A percentile compares a stretch with the other conserved stretches of the same genome.
Evolutionary conservation across 257 asterid species (phyloP).

Genomic region (Perilla frutescens): DNA sequence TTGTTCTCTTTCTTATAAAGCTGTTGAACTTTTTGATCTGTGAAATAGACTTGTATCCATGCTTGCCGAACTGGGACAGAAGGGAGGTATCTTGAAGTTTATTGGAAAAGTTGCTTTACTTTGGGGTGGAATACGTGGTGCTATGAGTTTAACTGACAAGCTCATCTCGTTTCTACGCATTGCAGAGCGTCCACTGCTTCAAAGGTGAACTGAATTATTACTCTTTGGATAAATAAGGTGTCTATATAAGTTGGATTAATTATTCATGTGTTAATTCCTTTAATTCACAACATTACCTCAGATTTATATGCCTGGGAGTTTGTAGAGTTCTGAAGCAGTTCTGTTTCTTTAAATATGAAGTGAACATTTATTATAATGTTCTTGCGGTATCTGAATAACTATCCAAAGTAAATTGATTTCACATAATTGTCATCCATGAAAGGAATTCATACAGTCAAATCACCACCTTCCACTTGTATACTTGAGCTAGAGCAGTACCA

Average conservation of each 20-base stretch:
- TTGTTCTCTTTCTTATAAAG: constrained; percentile 31
- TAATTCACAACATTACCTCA: not conserved
- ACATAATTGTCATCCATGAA: constrained; percentile 19
- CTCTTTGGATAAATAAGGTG: constrained; percentile 20
- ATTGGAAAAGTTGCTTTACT: constrained; percentile 85
- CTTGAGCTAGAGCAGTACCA: not conserved
- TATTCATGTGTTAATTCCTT: constrained; percentile 17
- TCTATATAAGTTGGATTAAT: constrained; percentile 9
- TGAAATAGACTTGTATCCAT: constrained; percentile 75
- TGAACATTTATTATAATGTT: constrained; percentile 12
- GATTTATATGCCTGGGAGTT: not conserved
- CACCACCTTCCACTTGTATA: not conserved
- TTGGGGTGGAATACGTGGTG: constrained; percentile 99
- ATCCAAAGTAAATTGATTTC: constrained; percentile 10
- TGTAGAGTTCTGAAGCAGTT: constrained; percentile 18
- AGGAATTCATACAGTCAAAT: not conserved
- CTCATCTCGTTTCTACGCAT: constrained; percentile 81
- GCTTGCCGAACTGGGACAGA: constrained; percentile 93
- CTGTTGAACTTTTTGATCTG: constrained; percentile 40
- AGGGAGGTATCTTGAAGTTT: constrained; percentile 80
- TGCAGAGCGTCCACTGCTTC: constrained; percentile 84
- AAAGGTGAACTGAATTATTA: constrained; percentile 60
- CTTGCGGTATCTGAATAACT: not conserved
- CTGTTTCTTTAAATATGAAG: constrained; percentile 2
- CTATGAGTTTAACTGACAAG: constrained; percentile 85